phyloP scores from a whole-genome alignment of 768 basidiomycete genomes.

The Suillus brevipes region DNA sequence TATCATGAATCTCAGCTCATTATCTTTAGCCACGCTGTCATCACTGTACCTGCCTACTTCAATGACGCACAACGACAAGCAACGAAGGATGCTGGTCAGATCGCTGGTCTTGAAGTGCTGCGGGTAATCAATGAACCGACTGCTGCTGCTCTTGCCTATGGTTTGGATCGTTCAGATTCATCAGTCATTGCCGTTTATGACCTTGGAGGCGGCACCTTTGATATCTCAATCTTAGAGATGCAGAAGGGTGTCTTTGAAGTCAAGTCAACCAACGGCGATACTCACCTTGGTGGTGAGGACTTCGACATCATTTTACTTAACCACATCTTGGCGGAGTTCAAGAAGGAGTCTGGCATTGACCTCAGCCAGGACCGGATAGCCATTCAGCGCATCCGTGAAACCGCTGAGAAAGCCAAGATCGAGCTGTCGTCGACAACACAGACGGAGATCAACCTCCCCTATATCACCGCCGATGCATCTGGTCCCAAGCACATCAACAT shows the following conservation, averaged over 20 bases:
- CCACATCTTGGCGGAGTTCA: conserved; percentile 86
- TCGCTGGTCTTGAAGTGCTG: conserved; percentile 95
- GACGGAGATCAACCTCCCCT: conserved; percentile 97
- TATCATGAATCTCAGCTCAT: not conserved
- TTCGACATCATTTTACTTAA: conserved; percentile 92
- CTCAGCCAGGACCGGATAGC: conserved; percentile 90
- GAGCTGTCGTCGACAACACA: conserved; percentile 93
- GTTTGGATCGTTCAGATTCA: conserved; percentile 79
- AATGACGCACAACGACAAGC: conserved; percentile 99
- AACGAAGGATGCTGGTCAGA: conserved; percentile 96
- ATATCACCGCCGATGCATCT: conserved; percentile 93
- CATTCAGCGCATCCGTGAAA: conserved; percentile 98
- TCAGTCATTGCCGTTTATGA: conserved; percentile 98
- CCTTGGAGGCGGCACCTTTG: conserved; percentile 97
- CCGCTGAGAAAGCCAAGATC: conserved; percentile 99
- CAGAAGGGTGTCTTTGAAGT: conserved; percentile 99
- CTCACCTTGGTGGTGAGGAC: conserved; percentile 96
- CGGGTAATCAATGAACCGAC: conserved; percentile 99
- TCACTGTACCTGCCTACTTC: conserved; percentile 98
- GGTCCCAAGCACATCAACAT: conserved; percentile 98
- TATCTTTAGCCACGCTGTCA: conserved; percentile 68
- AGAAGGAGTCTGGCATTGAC: conserved; percentile 86
- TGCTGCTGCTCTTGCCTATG: conserved; percentile 97
- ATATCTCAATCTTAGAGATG: conserved; percentile 99
- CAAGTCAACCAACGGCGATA: conserved; percentile 99